phyloP scores from a whole-genome alignment of 1,284 basidiomycete species.

The Fereydounia khargensis region DNA sequence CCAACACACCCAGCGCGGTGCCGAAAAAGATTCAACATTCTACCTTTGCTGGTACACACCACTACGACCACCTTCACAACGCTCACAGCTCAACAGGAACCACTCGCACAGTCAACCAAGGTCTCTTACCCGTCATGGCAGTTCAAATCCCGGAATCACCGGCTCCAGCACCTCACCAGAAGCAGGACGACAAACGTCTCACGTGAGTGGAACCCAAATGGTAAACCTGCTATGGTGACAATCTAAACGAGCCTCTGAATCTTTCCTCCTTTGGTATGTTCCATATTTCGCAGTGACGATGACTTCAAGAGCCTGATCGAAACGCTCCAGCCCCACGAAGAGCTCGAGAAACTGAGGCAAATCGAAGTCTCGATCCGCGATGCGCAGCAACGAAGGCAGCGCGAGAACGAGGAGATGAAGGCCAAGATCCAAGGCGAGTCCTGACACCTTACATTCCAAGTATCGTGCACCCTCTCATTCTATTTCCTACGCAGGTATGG shows the following conservation, averaged over 20 bases:
- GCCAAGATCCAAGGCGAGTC: slow-evolving; percentile 21
- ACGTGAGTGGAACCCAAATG: neutral
- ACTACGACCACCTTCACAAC: neutral
- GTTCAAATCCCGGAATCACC: neutral
- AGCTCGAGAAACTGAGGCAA: slow-evolving; percentile 19
- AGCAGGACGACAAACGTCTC: neutral
- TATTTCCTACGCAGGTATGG: slow-evolving; percentile 6
- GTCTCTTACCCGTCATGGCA: neutral
- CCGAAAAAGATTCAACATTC: no score
- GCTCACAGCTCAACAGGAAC: neutral
- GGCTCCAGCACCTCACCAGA: neutral
- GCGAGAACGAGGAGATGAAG: slow-evolving; percentile 11
- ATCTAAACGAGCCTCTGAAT: no score
- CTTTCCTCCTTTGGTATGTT: neutral
- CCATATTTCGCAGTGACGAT: slow-evolving; percentile 5
- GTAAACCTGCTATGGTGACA: no score
- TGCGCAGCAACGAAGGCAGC: slow-evolving; percentile 9
- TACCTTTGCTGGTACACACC: no score
- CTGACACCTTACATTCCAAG: neutral
- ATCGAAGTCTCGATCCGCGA: slow-evolving; percentile 35
- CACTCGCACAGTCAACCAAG: no score
- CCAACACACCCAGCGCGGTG: no score
- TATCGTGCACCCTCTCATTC: neutral
- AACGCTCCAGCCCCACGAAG: slow-evolving; percentile 19
- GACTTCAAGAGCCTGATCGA: slow-evolving; percentile 28